These are phyloP conservation scores for Starmerella vaccinii DNA, from an alignment of 805 yeast species.

Conservation along the genomic window DNA sequence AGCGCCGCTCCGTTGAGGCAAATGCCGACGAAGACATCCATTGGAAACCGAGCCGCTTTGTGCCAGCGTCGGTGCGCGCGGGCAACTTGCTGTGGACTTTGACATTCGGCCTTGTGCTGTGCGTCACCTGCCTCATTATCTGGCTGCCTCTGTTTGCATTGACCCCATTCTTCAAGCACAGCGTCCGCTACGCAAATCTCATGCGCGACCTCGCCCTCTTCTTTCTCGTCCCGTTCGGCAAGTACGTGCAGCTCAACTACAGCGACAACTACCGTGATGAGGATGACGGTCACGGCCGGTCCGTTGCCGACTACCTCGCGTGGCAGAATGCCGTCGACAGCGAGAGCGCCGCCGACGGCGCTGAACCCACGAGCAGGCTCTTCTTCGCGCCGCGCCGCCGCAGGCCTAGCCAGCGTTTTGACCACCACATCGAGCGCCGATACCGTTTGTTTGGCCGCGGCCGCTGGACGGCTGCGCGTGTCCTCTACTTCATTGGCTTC, in stretches of 20 bases:
- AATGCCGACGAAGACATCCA: constrained; percentile 92
- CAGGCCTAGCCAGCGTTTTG: constrained; percentile 19
- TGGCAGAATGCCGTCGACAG: constrained; percentile 52
- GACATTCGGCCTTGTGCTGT: constrained; percentile 57
- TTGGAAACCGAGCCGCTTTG: constrained; percentile 47
- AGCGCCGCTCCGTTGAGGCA: constrained; percentile 78
- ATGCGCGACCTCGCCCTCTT: constrained; percentile 34
- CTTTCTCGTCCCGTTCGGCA: constrained; percentile 67
- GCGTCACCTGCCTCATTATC: constrained; percentile 32
- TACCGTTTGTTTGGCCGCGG: constrained; percentile 81
- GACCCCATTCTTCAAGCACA: constrained; percentile 29
- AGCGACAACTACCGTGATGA: constrained; percentile 76
- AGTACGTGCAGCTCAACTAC: constrained; percentile 62
- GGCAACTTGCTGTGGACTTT: constrained; percentile 66
- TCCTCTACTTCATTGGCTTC: constrained; percentile 61
- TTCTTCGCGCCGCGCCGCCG: constrained; percentile 56
- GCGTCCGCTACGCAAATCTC: constrained; percentile 47
- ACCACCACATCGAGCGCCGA: constrained; percentile 6
- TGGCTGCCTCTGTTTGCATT: constrained; percentile 41
- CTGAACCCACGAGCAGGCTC: constrained; percentile 34
- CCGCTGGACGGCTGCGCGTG: constrained; percentile 75
- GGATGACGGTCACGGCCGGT: constrained; percentile 81
- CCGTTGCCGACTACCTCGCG: constrained; percentile 69
- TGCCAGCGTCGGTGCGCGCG: constrained; percentile 51
- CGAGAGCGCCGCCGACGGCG: constrained; percentile 29